Evolutionary conservation across 2,329 filamentous ascomycete species (phyloP).

Genomic region (Diaporthe australafricana): DNA sequence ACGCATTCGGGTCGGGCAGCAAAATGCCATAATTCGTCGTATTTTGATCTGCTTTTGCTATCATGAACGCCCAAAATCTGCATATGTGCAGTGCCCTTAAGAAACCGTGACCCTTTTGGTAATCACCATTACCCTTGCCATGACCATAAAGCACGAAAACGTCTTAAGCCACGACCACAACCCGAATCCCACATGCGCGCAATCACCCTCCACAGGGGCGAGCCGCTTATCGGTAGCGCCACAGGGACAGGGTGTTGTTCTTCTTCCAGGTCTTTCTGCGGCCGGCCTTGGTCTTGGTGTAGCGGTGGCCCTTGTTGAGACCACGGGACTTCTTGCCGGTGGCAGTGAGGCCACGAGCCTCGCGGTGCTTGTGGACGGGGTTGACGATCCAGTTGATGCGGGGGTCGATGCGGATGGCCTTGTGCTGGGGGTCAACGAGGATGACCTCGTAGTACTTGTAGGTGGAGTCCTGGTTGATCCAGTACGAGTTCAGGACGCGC

Average conservation of each 20-base stretch:
- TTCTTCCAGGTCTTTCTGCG: slow-evolving; percentile 99
- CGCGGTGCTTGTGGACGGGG: slow-evolving; percentile 99
- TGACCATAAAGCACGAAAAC: slow-evolving; percentile 34
- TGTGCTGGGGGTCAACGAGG: slow-evolving; percentile 99
- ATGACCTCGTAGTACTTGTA: slow-evolving; percentile 99
- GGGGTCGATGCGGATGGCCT: slow-evolving; percentile 98
- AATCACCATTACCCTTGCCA: slow-evolving; percentile 31
- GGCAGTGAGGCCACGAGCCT: slow-evolving; percentile 94
- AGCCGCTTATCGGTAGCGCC: slow-evolving; percentile 87
- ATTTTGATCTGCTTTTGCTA: slow-evolving; percentile 38
- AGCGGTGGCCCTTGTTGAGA: slow-evolving; percentile 98
- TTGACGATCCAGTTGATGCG: slow-evolving; percentile 99
- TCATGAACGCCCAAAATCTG: slow-evolving; percentile 39
- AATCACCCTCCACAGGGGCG: slow-evolving; percentile 33
- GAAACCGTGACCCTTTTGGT: slow-evolving; percentile 35
- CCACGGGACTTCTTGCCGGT: slow-evolving; percentile 99
- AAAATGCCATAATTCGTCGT: slow-evolving; percentile 38
- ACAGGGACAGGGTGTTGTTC: slow-evolving; percentile 99
- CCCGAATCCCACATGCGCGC: slow-evolving; percentile 16
- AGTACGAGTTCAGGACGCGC: slow-evolving; percentile 99
- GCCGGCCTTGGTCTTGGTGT: slow-evolving; percentile 97
- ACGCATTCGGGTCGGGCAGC: slow-evolving; percentile 35
- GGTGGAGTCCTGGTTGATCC: slow-evolving; percentile 99
- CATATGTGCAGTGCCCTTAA: slow-evolving; percentile 37
- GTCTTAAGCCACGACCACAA: slow-evolving; percentile 32